Evolutionary conservation across 2,329 filamentous ascomycete genomes (phyloP).

Genomic region (Stromatinia cepivora): DNA sequence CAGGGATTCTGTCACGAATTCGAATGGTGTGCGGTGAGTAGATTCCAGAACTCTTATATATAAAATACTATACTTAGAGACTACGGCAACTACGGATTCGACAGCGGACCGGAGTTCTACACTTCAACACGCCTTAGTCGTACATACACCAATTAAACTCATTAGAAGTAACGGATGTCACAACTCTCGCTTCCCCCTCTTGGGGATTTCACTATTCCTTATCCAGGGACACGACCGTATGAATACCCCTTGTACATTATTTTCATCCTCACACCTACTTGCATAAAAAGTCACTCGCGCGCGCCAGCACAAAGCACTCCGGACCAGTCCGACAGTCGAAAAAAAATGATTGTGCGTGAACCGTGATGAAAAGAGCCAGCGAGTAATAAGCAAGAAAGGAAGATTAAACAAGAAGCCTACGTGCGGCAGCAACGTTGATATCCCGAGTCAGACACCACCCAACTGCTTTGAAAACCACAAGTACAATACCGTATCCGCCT

Average conservation of each 20-base stretch:
- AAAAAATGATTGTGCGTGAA: background rate
- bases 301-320: conserved; percentile 18
- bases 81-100: conserved; percentile 17
- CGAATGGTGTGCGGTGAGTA: too few relatives aligned
- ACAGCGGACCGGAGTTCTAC: conserved; percentile 18
- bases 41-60: too few relatives aligned
- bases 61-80: background rate
- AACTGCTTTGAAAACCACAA: conserved; percentile 14
- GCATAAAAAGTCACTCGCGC: conserved; percentile 21
- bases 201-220: conserved; percentile 16
- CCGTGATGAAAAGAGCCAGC: conserved; percentile 14
- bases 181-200: conserved; percentile 21
- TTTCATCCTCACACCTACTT: conserved; percentile 14
- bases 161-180: conserved; percentile 16
- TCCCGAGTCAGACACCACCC: conserved; percentile 12
- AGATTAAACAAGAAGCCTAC: conserved; percentile 1
- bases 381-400: conserved; percentile 16
- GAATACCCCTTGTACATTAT: conserved; percentile 14
- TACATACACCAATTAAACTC: conserved; percentile 23
- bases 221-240: conserved; percentile 16
- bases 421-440: conserved; percentile 21
- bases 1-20: too few relatives aligned
- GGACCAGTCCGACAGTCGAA: background rate
- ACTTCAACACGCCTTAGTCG: conserved; percentile 14
- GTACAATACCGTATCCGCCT: conserved; percentile 7